Evolutionary conservation across 352 stramenopile genomes (phyloP).

Genomic region (Aphanomyces astaci): DNA sequence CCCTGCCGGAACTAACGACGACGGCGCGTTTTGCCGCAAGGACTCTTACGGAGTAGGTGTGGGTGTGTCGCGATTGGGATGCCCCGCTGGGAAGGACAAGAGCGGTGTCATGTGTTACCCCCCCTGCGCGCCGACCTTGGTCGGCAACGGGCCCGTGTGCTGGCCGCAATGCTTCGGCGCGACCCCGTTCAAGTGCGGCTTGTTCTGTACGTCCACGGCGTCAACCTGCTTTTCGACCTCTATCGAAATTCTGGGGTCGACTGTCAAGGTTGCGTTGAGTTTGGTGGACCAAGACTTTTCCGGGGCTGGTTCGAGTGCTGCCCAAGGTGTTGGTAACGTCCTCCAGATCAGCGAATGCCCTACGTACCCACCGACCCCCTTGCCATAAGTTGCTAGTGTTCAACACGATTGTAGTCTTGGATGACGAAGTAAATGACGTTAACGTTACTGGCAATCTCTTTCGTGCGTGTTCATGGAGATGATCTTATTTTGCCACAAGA

Average conservation of each 20-base stretch:
- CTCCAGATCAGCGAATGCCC: neutral
- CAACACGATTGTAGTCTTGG: too few species aligned
- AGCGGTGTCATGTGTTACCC: slow-evolving; percentile 25
- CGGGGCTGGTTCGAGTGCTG: neutral
- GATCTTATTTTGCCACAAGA: too few species aligned
- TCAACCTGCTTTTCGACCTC: neutral
- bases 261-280: neutral
- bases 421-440: too few species aligned
- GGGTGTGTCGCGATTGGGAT: neutral
- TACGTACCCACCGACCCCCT: neutral
- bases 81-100: slow-evolving; percentile 8
- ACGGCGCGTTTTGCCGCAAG: slow-evolving; percentile 24
- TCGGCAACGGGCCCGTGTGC: slow-evolving; percentile 22
- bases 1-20: neutral
- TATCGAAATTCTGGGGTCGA: neutral
- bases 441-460: too few species aligned
- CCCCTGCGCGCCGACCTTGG: neutral
- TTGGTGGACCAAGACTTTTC: slow-evolving; percentile 1
- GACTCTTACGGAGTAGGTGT: slow-evolving; percentile 8
- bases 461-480: too few species aligned
- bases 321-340: neutral
- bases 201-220: slow-evolving; percentile 10
- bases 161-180: slow-evolving; percentile 9
- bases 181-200: neutral
- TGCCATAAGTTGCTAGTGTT: too few species aligned